A percentile compares a stretch with the other conserved stretches of the same genome.
These are phyloP conservation scores for Tetraselmis chui DNA, from an alignment of 139 green algal genomes.

Conservation along the genomic window DNA sequence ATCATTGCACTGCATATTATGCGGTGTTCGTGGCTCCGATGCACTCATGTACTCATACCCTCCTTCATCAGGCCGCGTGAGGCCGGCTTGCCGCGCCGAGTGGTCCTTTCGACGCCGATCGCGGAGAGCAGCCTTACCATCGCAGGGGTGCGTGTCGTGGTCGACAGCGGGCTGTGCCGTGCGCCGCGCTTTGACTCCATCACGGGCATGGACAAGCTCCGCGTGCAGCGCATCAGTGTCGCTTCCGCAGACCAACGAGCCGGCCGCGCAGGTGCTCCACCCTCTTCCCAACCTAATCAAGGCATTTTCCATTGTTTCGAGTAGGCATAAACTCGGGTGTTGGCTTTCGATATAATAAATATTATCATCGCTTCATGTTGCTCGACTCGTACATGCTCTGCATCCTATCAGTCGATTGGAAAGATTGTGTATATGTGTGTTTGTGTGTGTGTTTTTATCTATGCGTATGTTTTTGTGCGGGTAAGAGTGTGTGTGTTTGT, in stretches of 20 bases:
- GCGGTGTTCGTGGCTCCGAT: not conserved
- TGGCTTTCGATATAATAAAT: too few species aligned
- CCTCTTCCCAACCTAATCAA: too few species aligned
- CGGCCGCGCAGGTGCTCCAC: slow-evolving; percentile 29
- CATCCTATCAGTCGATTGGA: too few species aligned
- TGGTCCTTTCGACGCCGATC: slow-evolving; percentile 61
- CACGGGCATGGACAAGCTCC: slow-evolving; percentile 36
- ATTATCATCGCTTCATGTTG: too few species aligned
- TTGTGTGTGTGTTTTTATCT: too few species aligned
- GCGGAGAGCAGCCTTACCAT: slow-evolving; percentile 54
- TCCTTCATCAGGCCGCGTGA: not conserved
- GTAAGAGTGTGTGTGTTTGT: too few species aligned
- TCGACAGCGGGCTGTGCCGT: slow-evolving; percentile 49
- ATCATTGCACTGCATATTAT: too few species aligned
- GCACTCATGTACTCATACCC: not conserved
- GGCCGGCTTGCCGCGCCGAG: not conserved
- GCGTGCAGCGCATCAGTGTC: slow-evolving; percentile 22
- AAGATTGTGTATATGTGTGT: too few species aligned
- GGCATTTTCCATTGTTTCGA: too few species aligned
- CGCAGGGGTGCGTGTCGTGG: slow-evolving; percentile 51
- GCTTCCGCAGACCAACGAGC: slow-evolving; percentile 45
- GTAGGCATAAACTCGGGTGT: too few species aligned
- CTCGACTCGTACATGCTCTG: too few species aligned
- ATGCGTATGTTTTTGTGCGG: too few species aligned
- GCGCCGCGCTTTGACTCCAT: slow-evolving; percentile 28